Evolutionary conservation across 352 stramenopile species (phyloP), one percentile per base, ranked within the genome.

Genomic region (Globisporangium uncinulatum): DNA sequence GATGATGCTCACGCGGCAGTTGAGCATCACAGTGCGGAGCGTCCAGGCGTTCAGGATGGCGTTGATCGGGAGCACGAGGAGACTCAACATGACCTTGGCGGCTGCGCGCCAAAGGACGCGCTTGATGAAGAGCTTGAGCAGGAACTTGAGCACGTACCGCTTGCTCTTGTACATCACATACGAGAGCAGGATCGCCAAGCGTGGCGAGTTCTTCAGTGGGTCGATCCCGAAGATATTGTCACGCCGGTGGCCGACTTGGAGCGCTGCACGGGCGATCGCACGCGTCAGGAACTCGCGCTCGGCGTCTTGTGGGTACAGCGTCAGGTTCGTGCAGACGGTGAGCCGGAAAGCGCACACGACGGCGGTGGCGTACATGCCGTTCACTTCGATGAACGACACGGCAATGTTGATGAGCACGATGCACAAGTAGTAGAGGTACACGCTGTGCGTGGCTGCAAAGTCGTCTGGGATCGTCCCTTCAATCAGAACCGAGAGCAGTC

Each of bases 41-140:
- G 69, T 79, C 71, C 74, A 84, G 8, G 69, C 69, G 50, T 81
- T 80, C 46, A 78, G 65, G 11, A 79, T 41, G 0, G 49, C 71
- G 63, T 79, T 78, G 39, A 84, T 70, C 6, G 74, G 74, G 19
- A 85, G 60, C 31, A 85, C 71, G 15, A 76, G 57, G 6, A 79
- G 49, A 19, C 56, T 79, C 2, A 85, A 59, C 11, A 70, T 55
- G 8, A 57, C 68, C 13, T 77, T 75, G 1, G 71, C 74, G 0
- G 66, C 67, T 0, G 74, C 74, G 14, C 74, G 67, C 74, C 69
- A 84, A 6, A 79, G 24, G 39, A 82, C 70, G 15, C 70, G 71
- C 57, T 75, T 76, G 59, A 85, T 82, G 10, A 85, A 67, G 20
- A 82, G 57, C 54, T 85, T 85, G 43, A 85, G 57, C 29, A 85